These are phyloP conservation scores for Metschnikowia orientalis DNA, from an alignment of 805 yeast species.

Conservation along the genomic window DNA sequence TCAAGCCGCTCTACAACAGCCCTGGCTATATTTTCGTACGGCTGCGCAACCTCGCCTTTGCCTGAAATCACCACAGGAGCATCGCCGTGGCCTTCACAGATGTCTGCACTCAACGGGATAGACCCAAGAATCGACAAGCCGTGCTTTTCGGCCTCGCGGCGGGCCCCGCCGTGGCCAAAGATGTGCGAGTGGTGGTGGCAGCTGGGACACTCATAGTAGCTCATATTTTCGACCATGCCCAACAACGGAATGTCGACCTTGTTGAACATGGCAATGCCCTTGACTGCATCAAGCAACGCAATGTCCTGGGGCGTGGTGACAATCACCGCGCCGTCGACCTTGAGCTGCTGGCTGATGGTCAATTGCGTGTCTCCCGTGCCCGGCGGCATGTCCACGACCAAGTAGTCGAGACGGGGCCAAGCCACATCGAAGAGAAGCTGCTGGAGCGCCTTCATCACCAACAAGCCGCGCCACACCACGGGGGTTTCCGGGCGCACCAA, in stretches of 20 bases:
- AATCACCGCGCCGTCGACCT: conserved; percentile 72
- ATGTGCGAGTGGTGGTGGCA: conserved; percentile 70
- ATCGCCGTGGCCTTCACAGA: conserved; percentile 63
- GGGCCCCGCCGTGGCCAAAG: conserved; percentile 63
- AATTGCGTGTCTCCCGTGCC: conserved; percentile 89
- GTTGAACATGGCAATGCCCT: conserved; percentile 75
- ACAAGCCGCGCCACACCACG: conserved; percentile 80
- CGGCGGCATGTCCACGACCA: conserved; percentile 84
- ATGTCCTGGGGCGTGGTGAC: conserved; percentile 87
- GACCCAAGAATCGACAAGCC: conserved; percentile 55
- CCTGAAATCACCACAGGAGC: conserved; percentile 53
- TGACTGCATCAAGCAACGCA: conserved; percentile 73
- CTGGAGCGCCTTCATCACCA: conserved; percentile 84
- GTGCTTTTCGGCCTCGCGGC: conserved; percentile 46
- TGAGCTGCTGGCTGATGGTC: conserved; percentile 74
- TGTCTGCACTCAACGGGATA: conserved; percentile 60
- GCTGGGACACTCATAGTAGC: conserved; percentile 68
- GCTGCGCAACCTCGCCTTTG: conserved; percentile 31
- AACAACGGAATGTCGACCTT: conserved; percentile 67
- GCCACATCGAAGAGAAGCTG: conserved; percentile 79
- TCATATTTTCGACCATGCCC: conserved; percentile 83
- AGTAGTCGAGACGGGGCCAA: conserved; percentile 63
- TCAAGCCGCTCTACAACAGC: conserved; percentile 21
- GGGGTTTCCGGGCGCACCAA: conserved; percentile 62
- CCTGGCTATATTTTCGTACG: conserved; percentile 49